A percentile compares a stretch with the other conserved stretches of the same genome.
phyloP scores from a whole-genome alignment of 495 filamentous ascomycete genomes.

The Aspergillus incahuasiensis region DNA sequence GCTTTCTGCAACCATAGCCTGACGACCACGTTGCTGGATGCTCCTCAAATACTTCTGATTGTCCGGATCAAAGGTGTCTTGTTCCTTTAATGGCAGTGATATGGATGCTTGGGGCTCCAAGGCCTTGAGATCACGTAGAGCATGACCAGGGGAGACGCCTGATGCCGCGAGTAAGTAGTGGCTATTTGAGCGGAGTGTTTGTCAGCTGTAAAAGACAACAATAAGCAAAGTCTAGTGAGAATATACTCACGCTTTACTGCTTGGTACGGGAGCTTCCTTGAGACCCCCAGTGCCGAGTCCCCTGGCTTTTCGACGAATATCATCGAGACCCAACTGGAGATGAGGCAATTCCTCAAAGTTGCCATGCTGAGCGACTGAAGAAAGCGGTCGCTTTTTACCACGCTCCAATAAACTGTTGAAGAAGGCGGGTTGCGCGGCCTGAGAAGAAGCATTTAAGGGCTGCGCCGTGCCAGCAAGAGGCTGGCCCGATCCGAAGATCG shows the following conservation, averaged over 20 bases:
- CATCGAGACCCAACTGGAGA: constrained; percentile 78
- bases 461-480: constrained; percentile 18
- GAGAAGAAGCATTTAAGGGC: constrained; percentile 20
- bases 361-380: constrained; percentile 31
- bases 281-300: constrained; percentile 59
- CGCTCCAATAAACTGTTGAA: constrained; percentile 85
- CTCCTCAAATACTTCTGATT: constrained; percentile 77
- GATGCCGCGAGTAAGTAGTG: constrained; percentile 88
- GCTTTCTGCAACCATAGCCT: constrained; percentile 86
- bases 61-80: constrained; percentile 61
- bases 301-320: constrained; percentile 78
- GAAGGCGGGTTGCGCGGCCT: constrained; percentile 58
- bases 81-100: constrained; percentile 38
- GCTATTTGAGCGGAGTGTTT: constrained; percentile 22
- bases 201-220: not conserved
- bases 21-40: constrained; percentile 82
- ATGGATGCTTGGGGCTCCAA: constrained; percentile 45
- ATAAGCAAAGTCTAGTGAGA: not conserved
- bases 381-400: constrained; percentile 51
- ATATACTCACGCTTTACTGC: constrained; percentile 59
- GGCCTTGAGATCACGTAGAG: constrained; percentile 70
- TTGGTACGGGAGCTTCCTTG: constrained; percentile 41
- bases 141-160: constrained; percentile 73
- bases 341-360: constrained; percentile 47
- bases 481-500: constrained; percentile 30